These are phyloP conservation scores for Stagonosporopsis tanaceti DNA, from an alignment of 2,329 filamentous ascomycete species.

Conservation along the genomic window DNA sequence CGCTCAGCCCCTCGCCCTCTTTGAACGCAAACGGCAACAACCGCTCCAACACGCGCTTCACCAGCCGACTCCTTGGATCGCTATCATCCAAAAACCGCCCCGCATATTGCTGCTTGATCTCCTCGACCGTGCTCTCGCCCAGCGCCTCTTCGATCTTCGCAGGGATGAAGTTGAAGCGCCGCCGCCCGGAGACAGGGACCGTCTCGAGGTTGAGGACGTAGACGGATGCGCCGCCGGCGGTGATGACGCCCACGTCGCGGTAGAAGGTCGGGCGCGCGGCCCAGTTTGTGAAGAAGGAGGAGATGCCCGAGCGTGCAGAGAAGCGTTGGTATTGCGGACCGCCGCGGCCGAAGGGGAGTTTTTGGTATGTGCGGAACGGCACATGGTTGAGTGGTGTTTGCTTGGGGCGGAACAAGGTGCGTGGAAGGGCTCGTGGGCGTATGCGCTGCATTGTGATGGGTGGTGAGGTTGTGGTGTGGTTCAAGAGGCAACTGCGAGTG, in stretches of 20 bases:
- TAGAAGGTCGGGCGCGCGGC: constrained; percentile 56
- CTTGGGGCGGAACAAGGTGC: constrained; percentile 8
- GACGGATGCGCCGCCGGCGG: constrained; percentile 58
- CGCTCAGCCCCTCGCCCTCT: constrained; percentile 55
- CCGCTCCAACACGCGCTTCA: constrained; percentile 70
- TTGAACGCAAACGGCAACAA: constrained; percentile 69
- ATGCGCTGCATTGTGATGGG: constrained; percentile 28
- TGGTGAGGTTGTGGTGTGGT: neutral
- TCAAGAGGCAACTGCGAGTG: neutral
- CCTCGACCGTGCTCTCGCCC: constrained; percentile 63
- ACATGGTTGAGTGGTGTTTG: constrained; percentile 5
- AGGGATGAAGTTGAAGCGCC: constrained; percentile 75
- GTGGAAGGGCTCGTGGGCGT: constrained; percentile 17
- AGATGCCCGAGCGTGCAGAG: constrained; percentile 23
- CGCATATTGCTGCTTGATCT: constrained; percentile 64
- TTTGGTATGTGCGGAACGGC: constrained; percentile 34
- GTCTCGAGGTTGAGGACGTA: constrained; percentile 75
- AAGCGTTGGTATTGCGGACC: constrained; percentile 45
- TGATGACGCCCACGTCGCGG: constrained; percentile 55
- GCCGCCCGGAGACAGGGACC: constrained; percentile 75
- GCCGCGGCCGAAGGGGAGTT: constrained; percentile 30
- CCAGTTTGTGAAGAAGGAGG: constrained; percentile 50
- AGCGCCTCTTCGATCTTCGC: constrained; percentile 63
- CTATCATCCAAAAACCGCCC: constrained; percentile 65
- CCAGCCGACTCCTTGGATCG: constrained; percentile 65